A percentile compares a stretch with the other conserved stretches of the same genome.
These are phyloP conservation scores for Ramularia endophylla DNA, from an alignment of 2,329 filamentous ascomycete species.

Conservation along the genomic window DNA sequence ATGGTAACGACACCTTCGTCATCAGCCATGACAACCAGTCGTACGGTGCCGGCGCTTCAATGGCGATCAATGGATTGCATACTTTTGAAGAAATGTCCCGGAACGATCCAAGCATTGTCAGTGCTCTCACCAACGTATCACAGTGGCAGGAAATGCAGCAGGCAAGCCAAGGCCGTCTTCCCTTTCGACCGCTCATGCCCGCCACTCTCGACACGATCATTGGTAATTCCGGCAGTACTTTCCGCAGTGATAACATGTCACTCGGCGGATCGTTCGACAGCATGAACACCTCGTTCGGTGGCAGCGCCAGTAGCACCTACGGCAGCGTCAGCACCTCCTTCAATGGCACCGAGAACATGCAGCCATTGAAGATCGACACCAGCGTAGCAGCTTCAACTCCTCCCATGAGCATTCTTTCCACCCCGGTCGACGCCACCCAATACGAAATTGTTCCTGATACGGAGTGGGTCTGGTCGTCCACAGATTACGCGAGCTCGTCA, in stretches of 20 bases:
- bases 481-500: constrained; percentile 17
- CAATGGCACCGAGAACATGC: neutral
- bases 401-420: no score
- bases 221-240: neutral
- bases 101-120: no score
- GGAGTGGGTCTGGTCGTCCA: constrained; percentile 15
- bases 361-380: constrained; percentile 5
- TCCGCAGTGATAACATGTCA: neutral
- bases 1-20: no score
- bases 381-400: constrained; percentile 4
- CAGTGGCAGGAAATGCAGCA: no score
- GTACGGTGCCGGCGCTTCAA: no score
- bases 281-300: neutral
- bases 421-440: constrained; percentile 15
- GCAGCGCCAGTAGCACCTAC: constrained; percentile 1
- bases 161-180: no score
- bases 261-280: neutral
- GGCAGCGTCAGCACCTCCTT: neutral
- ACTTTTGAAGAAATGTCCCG: no score
- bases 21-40: no score
- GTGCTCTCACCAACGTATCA: no score
- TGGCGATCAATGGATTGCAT: no score
- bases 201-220: no score
- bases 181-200: no score
- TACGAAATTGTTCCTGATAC: constrained; percentile 15